Conservation (phyloP, 345 rosid genomes). For the Chamaenerion angustifolium region DNA sequence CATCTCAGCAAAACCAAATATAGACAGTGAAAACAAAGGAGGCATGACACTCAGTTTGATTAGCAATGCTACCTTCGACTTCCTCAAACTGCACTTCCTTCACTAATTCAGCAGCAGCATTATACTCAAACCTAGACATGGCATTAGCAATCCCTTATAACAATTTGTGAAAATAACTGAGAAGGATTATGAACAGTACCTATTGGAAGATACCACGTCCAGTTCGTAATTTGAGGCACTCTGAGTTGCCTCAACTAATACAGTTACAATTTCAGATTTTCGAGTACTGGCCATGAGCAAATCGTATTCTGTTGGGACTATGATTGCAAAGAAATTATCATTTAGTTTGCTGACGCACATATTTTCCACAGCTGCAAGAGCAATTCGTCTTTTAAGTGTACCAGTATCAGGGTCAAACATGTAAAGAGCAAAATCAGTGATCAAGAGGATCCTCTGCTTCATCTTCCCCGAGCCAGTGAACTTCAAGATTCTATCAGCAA, state of each 20-base stretch:
- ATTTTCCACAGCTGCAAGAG: conserved; percentile 72
- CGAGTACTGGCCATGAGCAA: conserved; percentile 84
- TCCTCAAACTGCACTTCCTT: conserved; percentile 76
- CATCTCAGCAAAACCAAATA: too few species aligned
- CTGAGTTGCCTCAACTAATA: conserved; percentile 71
- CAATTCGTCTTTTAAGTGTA: conserved; percentile 65
- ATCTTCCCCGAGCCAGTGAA: conserved; percentile 82
- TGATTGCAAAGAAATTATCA: conserved; percentile 77
- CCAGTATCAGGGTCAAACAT: conserved; percentile 68
- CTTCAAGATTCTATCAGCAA: conserved; percentile 86
- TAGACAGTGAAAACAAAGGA: too few species aligned
- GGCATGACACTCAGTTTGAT: too few species aligned
- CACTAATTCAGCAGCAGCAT: conserved; percentile 61
- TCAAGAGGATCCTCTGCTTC: conserved; percentile 58
- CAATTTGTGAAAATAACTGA: too few species aligned
- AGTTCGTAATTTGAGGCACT: conserved; percentile 54
- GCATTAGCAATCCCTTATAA: background rate
- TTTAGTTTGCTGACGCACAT: conserved; percentile 65
- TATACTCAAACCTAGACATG: conserved; percentile 56
- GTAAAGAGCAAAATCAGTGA: conserved; percentile 68
- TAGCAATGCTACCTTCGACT: conserved; percentile 40
- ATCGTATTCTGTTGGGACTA: conserved; percentile 90
- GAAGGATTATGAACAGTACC: conserved; percentile 22
- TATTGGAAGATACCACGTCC: conserved; percentile 64
- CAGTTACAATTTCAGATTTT: conserved; percentile 75